Evolutionary conservation across 768 basidiomycete genomes (phyloP), one percentile per base, ranked within the genome.

Genomic region (Guyanaporus albipodus): DNA sequence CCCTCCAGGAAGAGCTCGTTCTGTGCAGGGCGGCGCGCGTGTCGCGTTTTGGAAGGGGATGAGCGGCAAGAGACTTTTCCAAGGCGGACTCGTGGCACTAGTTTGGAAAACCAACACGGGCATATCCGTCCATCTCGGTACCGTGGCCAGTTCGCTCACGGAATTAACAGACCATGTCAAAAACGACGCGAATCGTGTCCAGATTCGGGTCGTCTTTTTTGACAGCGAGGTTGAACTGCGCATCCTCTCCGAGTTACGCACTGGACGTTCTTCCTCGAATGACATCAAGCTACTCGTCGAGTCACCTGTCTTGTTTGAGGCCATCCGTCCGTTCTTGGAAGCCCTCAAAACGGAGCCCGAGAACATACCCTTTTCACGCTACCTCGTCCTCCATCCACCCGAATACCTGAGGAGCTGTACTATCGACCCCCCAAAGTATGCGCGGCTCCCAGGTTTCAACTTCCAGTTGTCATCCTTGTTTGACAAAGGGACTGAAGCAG

Each of bases 311-410:
- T 76, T 87, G 76, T 85, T 76, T 49, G 85, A 85, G 49, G 70
- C 81, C 0, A 75, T 83, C 27, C 70, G 82, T 7, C 86, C 86
- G 0, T 87, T 87, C 67, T 69, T 88, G 12, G 73, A 83, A 47
- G 73, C 77, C 0, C 69, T 88, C 4, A 71, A 77, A 50, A 64
- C 68, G 2, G 83, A 81, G 44, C 82, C 86, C 0, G 74, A 77
- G 38, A 60, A 65, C 2, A 48, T 87, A 7, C 84, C 83, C 0
- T 83, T 86, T 58, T 57, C 70, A 0, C 60, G 60, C 9, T 76
- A 78, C 38, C 71, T 87, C 18, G 73, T 71, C 0, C 79, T 80
- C 44, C 70, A 55, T 10, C 68, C 74, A 7, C 52, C 41, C 0
- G 60, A 55, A 6, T 71, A 59, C 44, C 55, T 81, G n/a, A 42